Evolutionary conservation across 192 early-diverging fungal species (phyloP), one percentile per base, ranked within the genome.

Genomic region (Coemansia sp.): DNA sequence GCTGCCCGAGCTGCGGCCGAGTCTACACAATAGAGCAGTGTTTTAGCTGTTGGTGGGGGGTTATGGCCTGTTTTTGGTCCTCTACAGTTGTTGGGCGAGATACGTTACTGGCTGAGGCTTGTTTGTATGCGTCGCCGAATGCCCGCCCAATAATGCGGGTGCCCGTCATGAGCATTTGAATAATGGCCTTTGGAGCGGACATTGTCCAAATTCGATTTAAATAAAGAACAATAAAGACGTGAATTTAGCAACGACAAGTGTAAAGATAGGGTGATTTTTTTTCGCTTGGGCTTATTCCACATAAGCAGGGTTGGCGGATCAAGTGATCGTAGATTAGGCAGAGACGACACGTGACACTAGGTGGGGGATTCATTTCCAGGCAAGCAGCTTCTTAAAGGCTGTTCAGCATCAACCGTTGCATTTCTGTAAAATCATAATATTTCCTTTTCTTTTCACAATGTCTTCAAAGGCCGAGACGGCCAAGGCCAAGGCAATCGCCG

Each of bases 111-210:
- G 88, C 88, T 63, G 91, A 86, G 14, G 93, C 94, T 66, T 94
- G 89, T 57, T 89, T 90, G 77, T 94, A 98, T 24, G 96, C 96
- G 58, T 94, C 96, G 60, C 93, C 86, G 73, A 95, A 95, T 40
- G 96, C 96, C 70, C 90, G 87, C 31, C 92, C 93, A 39, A 95
- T 79, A 74, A 98, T 91, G 64, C 90, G 89, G 7, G 88, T 80
- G 48, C 93, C 92, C 51, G 86, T 86, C n/a, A 90, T 68, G 36
- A 93, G 63, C 70, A 93, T 85, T 77, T 93, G 91, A 51, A 88
- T 86, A 71, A 93, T 84, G 24, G 91, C 73, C 69, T 85, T 83
- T 59, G 82, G 88, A 31, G 90, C 87, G 77, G 89, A 86, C 71
- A 84, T 79, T 67, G 18, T 65, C 60, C 40, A 28, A 48, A 48